Percentiles rank a stretch among this genome's conserved stretches.
Evolutionary conservation across 1,284 basidiomycete species (phyloP).

Genomic region (Bjerkandera adusta): DNA sequence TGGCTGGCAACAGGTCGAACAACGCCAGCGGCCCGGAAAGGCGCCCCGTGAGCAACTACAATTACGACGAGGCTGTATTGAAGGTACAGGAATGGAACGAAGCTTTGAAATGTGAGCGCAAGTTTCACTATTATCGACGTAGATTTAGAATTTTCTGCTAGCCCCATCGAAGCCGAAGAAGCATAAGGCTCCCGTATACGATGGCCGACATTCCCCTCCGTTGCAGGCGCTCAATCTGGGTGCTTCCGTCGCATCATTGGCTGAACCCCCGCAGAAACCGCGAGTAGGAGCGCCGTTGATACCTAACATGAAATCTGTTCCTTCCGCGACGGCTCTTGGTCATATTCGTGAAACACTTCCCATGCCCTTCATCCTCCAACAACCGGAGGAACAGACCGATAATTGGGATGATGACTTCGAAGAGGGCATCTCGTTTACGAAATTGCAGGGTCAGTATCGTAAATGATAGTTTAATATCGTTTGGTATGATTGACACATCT

Average conservation of each 20-base stretch:
- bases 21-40: constrained; percentile 40
- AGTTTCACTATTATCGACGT: background rate
- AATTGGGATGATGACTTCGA: constrained; percentile 99
- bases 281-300: constrained; percentile 14
- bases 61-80: constrained; percentile 91
- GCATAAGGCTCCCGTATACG: constrained; percentile 36
- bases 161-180: constrained; percentile 54
- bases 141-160: constrained; percentile 11
- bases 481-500: too few species aligned
- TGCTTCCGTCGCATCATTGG: constrained; percentile 23
- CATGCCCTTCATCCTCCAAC: constrained; percentile 45
- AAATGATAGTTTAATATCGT: constrained; percentile 5
- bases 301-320: constrained; percentile 20
- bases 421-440: constrained; percentile 85
- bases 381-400: constrained; percentile 82
- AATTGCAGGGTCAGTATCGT: constrained; percentile 62
- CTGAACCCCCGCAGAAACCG: constrained; percentile 21
- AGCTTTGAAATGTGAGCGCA: constrained; percentile 78
- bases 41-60: constrained; percentile 70
- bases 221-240: constrained; percentile 32
- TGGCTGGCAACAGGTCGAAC: constrained; percentile 44
- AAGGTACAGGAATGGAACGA: constrained; percentile 99
- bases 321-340: constrained; percentile 19
- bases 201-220: constrained; percentile 31
- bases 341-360: constrained; percentile 32